Evolutionary conservation across 345 rosid genomes (phyloP).

Genomic region (Arabidopsis arenosa): DNA sequence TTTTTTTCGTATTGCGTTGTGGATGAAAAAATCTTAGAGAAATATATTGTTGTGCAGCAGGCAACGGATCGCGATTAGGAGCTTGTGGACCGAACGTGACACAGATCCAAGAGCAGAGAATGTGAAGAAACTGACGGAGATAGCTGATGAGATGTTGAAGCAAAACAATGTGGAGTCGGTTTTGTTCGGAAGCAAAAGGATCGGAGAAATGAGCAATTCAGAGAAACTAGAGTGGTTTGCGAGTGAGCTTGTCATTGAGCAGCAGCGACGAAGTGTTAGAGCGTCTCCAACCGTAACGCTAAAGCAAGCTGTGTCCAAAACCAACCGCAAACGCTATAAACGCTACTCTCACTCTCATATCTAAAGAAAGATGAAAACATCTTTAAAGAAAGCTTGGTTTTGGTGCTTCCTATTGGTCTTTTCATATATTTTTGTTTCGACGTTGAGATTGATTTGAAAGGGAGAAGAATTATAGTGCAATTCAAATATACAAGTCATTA

Average conservation of each 20-base stretch:
- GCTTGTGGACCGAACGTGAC: conserved; percentile 56
- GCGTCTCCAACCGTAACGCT: conserved; percentile 95
- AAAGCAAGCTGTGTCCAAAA: conserved; percentile 74
- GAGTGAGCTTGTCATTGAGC: conserved; percentile 80
- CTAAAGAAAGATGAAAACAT: conserved; percentile 35
- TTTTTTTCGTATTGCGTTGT: background rate
- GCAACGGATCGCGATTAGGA: conserved; percentile 44
- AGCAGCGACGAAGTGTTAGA: conserved; percentile 84
- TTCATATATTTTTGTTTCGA: background rate
- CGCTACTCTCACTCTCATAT: conserved; percentile 47
- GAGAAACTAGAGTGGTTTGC: conserved; percentile 93
- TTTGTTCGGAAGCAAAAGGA: conserved; percentile 81
- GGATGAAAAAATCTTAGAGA: conserved; percentile 22
- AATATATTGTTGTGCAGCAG: conserved; percentile 40
- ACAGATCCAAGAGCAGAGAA: conserved; percentile 72
- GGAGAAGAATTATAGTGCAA: background rate
- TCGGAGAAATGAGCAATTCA: conserved; percentile 73
- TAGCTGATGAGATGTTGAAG: conserved; percentile 95
- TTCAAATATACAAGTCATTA: conserved; percentile 7
- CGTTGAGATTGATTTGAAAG: background rate
- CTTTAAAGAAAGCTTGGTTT: background rate
- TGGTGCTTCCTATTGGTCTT: background rate
- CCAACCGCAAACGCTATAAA: conserved; percentile 47
- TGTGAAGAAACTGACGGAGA: conserved; percentile 68
- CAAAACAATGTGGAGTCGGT: conserved; percentile 95